A percentile compares a stretch with the other conserved stretches of the same genome.
phyloP scores from a whole-genome alignment of 2,329 filamentous ascomycete species.

The Podosphaera xanthii region DNA sequence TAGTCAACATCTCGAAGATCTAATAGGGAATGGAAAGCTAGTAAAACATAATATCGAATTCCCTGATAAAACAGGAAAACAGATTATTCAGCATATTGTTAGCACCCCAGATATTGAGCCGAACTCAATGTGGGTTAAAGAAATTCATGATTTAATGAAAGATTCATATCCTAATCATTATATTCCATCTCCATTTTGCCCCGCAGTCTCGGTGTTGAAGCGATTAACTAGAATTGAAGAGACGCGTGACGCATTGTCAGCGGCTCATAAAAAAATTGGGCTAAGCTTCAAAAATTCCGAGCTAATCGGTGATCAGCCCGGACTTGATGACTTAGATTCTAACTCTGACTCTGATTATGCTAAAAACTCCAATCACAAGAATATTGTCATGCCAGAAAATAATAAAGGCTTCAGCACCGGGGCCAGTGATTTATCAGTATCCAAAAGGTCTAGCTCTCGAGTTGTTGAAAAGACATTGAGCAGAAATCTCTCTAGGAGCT shows the following conservation, averaged over 20 bases:
- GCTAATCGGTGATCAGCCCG: neutral
- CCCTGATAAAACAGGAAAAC: conserved; percentile 4
- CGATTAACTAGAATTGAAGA: conserved; percentile 5
- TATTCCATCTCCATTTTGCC: conserved; percentile 11
- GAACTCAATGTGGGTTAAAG: conserved; percentile 3
- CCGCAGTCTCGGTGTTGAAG: conserved; percentile 6
- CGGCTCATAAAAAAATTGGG: neutral
- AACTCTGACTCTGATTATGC: conserved; percentile 1
- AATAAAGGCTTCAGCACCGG: neutral
- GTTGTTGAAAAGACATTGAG: neutral
- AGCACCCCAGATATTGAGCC: conserved; percentile 5
- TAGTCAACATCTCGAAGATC: conserved; percentile 8
- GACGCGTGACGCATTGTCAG: neutral
- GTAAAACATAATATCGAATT: conserved; percentile 4
- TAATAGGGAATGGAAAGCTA: conserved; percentile 8
- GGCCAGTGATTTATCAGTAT: neutral
- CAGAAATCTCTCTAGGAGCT: neutral
- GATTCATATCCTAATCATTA: conserved; percentile 10
- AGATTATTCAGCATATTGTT: conserved; percentile 6
- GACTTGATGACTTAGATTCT: neutral
- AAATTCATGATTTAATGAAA: conserved; percentile 8
- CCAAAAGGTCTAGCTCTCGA: neutral
- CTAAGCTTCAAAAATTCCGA: neutral
- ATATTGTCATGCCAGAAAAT: neutral
- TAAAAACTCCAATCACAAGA: neutral